A percentile compares a stretch with the other conserved stretches of the same genome.
Conservation (phyloP, 1,284 basidiomycete genomes). For the Ganoderma leucocontextum region DNA sequence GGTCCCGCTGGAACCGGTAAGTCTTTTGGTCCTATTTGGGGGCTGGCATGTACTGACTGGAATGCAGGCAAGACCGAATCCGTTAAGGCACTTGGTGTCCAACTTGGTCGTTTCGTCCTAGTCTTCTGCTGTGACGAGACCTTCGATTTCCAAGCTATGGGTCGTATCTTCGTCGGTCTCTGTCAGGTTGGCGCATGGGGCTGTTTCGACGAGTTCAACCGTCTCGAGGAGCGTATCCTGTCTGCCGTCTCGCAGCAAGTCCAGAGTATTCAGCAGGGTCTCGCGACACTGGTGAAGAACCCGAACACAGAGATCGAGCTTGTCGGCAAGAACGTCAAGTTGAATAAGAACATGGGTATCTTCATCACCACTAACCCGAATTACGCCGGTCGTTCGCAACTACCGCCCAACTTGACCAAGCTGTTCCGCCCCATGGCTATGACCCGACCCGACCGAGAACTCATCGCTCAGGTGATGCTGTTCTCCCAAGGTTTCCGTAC, state of each 20-base stretch:
- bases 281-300: conserved; percentile 82
- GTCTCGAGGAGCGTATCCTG: conserved; percentile 96
- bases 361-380: conserved; percentile 99
- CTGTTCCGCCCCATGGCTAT: conserved; percentile 98
- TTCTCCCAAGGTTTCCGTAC: conserved; percentile 99
- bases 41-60: conserved; percentile 10
- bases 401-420: conserved; percentile 97
- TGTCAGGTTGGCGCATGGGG: conserved; percentile 99
- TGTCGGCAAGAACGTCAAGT: conserved; percentile 93
- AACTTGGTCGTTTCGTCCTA: conserved; percentile 96
- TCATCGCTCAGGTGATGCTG: conserved; percentile 99
- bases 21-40: conserved; percentile 22
- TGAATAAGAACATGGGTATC: conserved; percentile 95
- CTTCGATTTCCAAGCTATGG: conserved; percentile 99
- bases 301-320: conserved; percentile 92
- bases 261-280: conserved; percentile 97
- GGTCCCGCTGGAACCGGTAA: conserved; percentile 96
- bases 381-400: conserved; percentile 96
- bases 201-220: conserved; percentile 98
- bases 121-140: conserved; percentile 99
- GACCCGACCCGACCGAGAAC: conserved; percentile 97
- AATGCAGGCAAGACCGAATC: conserved; percentile 94
- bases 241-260: conserved; percentile 99
- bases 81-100: conserved; percentile 97
- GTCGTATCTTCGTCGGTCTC: conserved; percentile 97